Base-by-base conservation (phyloP, 352 stramenopile species). In the Phytophthora sp. region DNA sequence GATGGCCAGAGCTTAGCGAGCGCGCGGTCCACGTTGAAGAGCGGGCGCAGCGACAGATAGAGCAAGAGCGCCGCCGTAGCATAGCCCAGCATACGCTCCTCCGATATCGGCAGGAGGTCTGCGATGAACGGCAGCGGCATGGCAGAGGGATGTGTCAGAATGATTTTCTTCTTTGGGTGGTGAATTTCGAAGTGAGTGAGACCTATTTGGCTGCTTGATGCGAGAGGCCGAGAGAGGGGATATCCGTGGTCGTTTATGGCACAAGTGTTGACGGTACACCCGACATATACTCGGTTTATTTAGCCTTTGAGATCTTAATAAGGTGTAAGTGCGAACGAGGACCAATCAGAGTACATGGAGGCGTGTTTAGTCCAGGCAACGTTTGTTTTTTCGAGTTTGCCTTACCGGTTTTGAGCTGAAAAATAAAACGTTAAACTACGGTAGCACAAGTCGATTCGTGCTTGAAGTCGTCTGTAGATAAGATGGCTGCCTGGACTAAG, bases 21-120 rank as follows among this genome's bases (percentile, higher is more conserved):
- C 36, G 75, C 2, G 39, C 84, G 80, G 62, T 93, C 84, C 44
- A 89, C 79, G 64, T 93, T 93, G 75, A 79, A 78, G 56, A 93
- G 57, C 16, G 69, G 60, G 45, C 84, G 82, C 23, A 91, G 73
- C 24, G 84, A 87, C 20, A 88, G 68, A 59, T 93, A 93, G 21
- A 88, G 55, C 46, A 81, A 42, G 18, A 77, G 59, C 7, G 69
- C 63, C 6, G 64, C 79, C n/a, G 84, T 65, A 8, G 62, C 65
- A 52, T 72, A 82, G 47, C 68, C 53, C 11, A 57, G 64, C 9
- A 82, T 18, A 45, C 66, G 53, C 49, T 84, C 69, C 44, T 77
- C 67, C 0, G 65, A 54, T 21, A 83, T 44, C 11, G 69, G 44
- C 5, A 74, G 20, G n/a, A 72, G 41, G 24, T 66, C 66, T 11